Conservation (phyloP, 306 rosid species). For the Begonia peltatifolia region DNA sequence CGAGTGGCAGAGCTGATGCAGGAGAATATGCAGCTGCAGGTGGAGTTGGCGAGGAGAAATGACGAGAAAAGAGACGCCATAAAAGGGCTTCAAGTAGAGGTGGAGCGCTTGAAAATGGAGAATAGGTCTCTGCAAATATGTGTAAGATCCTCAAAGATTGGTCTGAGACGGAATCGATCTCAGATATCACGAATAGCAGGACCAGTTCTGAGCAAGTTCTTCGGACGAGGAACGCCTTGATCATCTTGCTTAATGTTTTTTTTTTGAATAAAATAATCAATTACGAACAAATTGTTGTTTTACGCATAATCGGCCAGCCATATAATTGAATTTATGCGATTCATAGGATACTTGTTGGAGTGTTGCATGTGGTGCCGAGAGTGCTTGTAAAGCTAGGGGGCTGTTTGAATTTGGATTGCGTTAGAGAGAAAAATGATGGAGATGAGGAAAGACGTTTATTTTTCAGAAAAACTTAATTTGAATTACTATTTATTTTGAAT, state of each 20-base stretch:
- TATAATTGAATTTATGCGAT: too few species aligned
- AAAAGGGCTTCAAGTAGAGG: slow-evolving; percentile 25
- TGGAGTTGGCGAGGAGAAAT: slow-evolving; percentile 35
- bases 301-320: too few species aligned
- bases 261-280: too few species aligned
- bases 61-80: slow-evolving; percentile 46
- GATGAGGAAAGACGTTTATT: too few species aligned
- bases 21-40: slow-evolving; percentile 28
- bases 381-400: too few species aligned
- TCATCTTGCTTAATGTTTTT: neutral
- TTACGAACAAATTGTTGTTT: too few species aligned
- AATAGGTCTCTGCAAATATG: slow-evolving; percentile 27
- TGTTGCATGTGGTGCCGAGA: too few species aligned
- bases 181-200: slow-evolving; percentile 15
- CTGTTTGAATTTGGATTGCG: too few species aligned
- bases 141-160: slow-evolving; percentile 20
- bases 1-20: slow-evolving; percentile 30
- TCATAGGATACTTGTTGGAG: too few species aligned
- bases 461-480: too few species aligned
- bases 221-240: slow-evolving; percentile 28
- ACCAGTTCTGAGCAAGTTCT: slow-evolving; percentile 16
- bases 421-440: too few species aligned
- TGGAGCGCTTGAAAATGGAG: slow-evolving; percentile 27
- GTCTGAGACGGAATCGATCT: slow-evolving; percentile 16
- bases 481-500: too few species aligned